These are phyloP conservation scores for Barnettozyma vustinii DNA, from an alignment of 805 yeast genomes.

Conservation along the genomic window DNA sequence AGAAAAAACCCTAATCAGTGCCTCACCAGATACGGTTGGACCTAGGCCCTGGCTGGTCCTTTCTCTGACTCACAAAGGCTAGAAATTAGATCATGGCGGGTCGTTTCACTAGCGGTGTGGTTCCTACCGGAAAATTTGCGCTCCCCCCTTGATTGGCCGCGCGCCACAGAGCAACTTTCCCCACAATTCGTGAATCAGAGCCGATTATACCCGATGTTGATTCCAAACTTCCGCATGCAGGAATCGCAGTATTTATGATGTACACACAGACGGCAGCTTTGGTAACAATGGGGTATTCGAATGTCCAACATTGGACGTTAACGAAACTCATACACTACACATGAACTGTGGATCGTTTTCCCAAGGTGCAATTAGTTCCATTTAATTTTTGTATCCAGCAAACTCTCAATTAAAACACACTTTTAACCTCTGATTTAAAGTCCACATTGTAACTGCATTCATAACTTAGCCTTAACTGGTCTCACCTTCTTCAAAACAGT, in stretches of 20 bases:
- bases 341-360: too few relatives aligned
- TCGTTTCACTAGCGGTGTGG: neutral
- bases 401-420: too few relatives aligned
- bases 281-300: too few relatives aligned
- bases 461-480: constrained; percentile 41
- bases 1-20: neutral
- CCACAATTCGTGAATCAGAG: neutral
- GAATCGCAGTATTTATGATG: too few relatives aligned
- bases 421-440: too few relatives aligned
- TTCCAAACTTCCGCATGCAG: neutral
- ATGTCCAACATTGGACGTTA: too few relatives aligned
- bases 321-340: too few relatives aligned
- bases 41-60: neutral
- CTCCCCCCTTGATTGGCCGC: neutral
- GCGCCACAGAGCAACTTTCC: constrained; percentile 1
- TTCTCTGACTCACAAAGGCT: neutral
- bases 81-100: neutral
- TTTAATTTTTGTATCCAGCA: too few relatives aligned
- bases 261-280: too few relatives aligned
- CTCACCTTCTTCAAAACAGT: constrained; percentile 52
- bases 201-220: neutral
- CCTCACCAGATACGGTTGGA: neutral
- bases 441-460: constrained; percentile 2
- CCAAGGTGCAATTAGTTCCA: too few relatives aligned
- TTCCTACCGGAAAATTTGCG: neutral